phyloP scores from a whole-genome alignment of 257 asterid genomes.

The Nyctanthes arbortristis region DNA sequence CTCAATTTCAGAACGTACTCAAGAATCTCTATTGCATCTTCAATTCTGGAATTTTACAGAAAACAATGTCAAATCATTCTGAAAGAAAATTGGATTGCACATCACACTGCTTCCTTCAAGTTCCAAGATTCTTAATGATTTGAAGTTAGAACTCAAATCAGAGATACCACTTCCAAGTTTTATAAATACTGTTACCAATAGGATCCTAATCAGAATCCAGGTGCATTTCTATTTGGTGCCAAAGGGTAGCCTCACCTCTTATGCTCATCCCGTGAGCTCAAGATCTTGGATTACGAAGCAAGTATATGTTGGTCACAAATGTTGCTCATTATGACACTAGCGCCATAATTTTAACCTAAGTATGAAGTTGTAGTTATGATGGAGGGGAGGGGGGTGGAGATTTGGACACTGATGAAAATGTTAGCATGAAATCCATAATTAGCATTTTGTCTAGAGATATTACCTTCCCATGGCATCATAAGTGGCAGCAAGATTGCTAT shows the following conservation, averaged over 20 bases:
- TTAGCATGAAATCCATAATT: neutral
- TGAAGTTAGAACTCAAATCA: neutral
- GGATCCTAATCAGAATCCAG: conserved; percentile 1
- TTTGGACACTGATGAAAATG: neutral
- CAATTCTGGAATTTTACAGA: conserved; percentile 56
- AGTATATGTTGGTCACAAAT: no score
- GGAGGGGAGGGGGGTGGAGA: neutral
- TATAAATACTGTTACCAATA: neutral
- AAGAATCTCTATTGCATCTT: conserved; percentile 93
- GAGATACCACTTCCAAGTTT: neutral
- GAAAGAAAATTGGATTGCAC: neutral
- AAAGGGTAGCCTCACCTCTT: neutral
- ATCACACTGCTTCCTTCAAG: neutral
- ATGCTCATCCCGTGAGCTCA: neutral
- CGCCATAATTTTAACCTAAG: no score
- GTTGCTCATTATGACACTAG: no score
- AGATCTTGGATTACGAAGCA: neutral
- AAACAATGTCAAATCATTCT: neutral
- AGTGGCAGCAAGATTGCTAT: conserved; percentile 97
- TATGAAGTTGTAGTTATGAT: no score
- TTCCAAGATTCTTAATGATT: neutral
- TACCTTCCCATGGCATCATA: conserved; percentile 99
- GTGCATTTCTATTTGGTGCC: neutral
- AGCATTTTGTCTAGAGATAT: conserved; percentile 11
- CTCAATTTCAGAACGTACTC: conserved; percentile 91